Evolutionary conservation across 2,329 filamentous ascomycete species (phyloP), one percentile per base, ranked within the genome.

Genomic region (Fonsecaea pedrosoi): DNA sequence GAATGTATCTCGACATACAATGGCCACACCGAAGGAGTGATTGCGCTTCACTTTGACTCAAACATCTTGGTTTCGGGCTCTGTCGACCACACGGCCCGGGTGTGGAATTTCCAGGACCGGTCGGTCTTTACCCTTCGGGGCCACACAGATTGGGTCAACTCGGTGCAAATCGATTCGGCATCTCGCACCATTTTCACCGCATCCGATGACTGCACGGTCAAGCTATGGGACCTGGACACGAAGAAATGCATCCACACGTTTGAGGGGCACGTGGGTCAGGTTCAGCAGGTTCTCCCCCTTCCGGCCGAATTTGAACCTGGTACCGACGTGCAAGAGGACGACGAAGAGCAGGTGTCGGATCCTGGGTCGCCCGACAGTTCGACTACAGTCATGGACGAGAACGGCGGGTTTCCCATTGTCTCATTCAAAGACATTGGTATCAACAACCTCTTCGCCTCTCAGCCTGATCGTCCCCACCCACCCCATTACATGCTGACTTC

Each of bases 131-230:
- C 88, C 60, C 84, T 99, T 12, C 88, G 89, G 30, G 94, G 94
- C 8, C 95, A 99, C 77, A 87, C 85, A 0, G 94, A 98, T 77
- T 98, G 94, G 92, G 94, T 99, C 74, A 99, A 99, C 79, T 90
- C 92, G n/a, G 94, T 98, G 37, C 90, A 90, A 71, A 87, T 99
- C 42, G 93, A 99, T 77, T 85, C 89, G 0, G 81, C 86, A 1
- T 96, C 92, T 9, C 89, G 92, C 13, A 97, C 94, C 0, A 85
- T 98, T 3, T 90, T 98, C 75, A 97, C 94, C 0, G 93, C 93
- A 1, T 97, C 93, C 0, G 95, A 99, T 76, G 95, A 99, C 77
- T 90, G 92, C 75, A 95, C 91, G 0, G 88, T 96, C 72, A 92
- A 93, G 73, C 84, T 99, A 1, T 97, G 94, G 94, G 94, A 98